Evolutionary conservation across 2,329 filamentous ascomycete species (phyloP), one percentile per base, ranked within the genome.

Genomic region (Phaeosphaeriaceae sp.): DNA sequence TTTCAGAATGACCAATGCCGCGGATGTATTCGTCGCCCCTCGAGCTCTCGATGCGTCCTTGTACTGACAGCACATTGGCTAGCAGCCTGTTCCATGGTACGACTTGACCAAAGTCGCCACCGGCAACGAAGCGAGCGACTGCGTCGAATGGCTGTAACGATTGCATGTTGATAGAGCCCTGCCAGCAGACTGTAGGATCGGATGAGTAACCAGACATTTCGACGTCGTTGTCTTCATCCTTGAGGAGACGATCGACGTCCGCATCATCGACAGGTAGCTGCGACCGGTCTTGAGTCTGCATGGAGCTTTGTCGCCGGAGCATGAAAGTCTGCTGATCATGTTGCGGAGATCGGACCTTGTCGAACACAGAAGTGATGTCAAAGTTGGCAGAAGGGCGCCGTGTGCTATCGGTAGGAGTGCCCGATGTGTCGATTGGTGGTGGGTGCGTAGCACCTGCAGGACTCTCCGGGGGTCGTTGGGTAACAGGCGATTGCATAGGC

Each of bases 21-120:
- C 92, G 95, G 0, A 99, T 88, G 70, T 99, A 99, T 60, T 96
- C 92, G 56, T 93, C 92, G 11, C 94, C 95, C 63, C 90, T 90
- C 58, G 90, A 85, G 66, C 92, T 88, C 51, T 91, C 87, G 58
- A 99, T 95, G 19, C 95, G 88, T 1, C 91, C 92, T 48, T 89
- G 89, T 21, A 95, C 89, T 7, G 85, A 87, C 27, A 95, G 81
- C 7, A 83, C 85, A 27, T 85, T 82, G 0, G 92, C 91, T 7
- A 97, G 86, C 10, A 98, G 81, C 56, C 90, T 86, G 19, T 85
- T 84, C 92, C 93, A 98, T 0, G 89, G 86, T 24, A 87, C 82
- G 4, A 82, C 86, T 47, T 83, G 76, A 48, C 84, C 86, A 53
- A 96, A 85, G 72, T 97, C 90, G 48, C 91, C 92, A 42, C 95